Conservation (phyloP, 2,329 filamentous ascomycete species). For the Stagonosporopsis chrysanthemi region DNA sequence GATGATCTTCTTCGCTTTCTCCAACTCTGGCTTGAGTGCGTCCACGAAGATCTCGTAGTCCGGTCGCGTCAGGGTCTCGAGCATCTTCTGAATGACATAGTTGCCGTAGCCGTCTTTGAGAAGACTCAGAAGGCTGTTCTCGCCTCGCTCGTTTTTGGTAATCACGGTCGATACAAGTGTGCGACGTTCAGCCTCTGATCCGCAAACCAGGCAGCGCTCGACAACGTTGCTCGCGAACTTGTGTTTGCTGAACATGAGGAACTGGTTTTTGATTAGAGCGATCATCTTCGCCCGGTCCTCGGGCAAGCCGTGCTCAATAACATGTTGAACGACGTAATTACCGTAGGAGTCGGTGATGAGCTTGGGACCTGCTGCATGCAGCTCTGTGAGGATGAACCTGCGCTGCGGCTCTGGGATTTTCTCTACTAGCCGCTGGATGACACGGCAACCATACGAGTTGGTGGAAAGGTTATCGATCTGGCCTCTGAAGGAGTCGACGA, state of each 20-base stretch:
- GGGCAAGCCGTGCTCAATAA: constrained; percentile 78
- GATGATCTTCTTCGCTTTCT: constrained; percentile 52
- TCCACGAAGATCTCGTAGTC: constrained; percentile 55
- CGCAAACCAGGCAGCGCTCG: constrained; percentile 84
- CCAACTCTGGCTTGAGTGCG: constrained; percentile 54
- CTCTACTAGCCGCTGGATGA: constrained; percentile 92
- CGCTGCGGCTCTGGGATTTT: constrained; percentile 76
- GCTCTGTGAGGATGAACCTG: constrained; percentile 75
- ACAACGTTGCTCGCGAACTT: constrained; percentile 98
- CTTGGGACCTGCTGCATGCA: constrained; percentile 73
- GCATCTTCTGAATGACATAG: constrained; percentile 92
- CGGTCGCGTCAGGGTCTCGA: constrained; percentile 56
- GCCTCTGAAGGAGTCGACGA: constrained; percentile 80
- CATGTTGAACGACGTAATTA: constrained; percentile 95
- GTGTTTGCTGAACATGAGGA: constrained; percentile 84
- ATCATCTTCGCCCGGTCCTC: constrained; percentile 79
- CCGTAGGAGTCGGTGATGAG: constrained; percentile 89
- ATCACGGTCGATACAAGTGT: constrained; percentile 64
- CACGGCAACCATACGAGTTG: constrained; percentile 87
- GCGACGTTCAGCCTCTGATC: constrained; percentile 71
- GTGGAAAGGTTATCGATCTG: constrained; percentile 77
- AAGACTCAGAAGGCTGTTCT: constrained; percentile 74
- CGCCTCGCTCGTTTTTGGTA: constrained; percentile 67
- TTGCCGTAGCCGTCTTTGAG: constrained; percentile 95
- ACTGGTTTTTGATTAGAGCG: constrained; percentile 71